Evolutionary conservation across 805 yeast species (phyloP).

Genomic region (Barnettozyma sucrosica): DNA sequence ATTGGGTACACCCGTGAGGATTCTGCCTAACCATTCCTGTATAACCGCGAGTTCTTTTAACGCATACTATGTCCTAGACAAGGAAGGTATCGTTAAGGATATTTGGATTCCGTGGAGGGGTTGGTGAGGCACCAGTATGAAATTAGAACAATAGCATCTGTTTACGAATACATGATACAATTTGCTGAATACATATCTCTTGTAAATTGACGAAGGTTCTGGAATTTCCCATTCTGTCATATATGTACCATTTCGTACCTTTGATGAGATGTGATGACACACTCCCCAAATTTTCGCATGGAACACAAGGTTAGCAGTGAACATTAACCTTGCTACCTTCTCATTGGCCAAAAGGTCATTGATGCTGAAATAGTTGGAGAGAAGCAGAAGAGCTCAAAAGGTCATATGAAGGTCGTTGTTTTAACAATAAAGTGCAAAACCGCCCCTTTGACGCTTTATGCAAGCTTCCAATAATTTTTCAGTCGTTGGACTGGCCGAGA

Average conservation of each 20-base stretch:
- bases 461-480: slow-evolving; percentile 6
- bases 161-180: too few relatives aligned
- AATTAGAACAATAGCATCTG: too few relatives aligned
- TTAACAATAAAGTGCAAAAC: too few relatives aligned
- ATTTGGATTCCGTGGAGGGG: slow-evolving; percentile 63
- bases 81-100: slow-evolving; percentile 38
- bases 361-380: slow-evolving; percentile 57
- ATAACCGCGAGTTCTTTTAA: slow-evolving; percentile 57
- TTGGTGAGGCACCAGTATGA: slow-evolving; percentile 26
- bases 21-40: slow-evolving; percentile 69
- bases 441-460: neutral
- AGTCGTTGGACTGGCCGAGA: neutral
- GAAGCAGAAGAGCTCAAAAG: slow-evolving; percentile 24
- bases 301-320: slow-evolving; percentile 15
- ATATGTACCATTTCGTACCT: slow-evolving; percentile 35
- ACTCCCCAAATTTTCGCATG: slow-evolving; percentile 46
- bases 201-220: slow-evolving; percentile 10
- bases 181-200: too few relatives aligned
- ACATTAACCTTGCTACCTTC: too few relatives aligned
- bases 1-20: slow-evolving; percentile 46
- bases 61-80: slow-evolving; percentile 50
- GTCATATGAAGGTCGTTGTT: too few relatives aligned
- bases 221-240: slow-evolving; percentile 29
- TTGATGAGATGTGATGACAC: slow-evolving; percentile 49
- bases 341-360: too few relatives aligned